A percentile compares a stretch with the other conserved stretches of the same genome.
These are phyloP conservation scores for Clarireedia hainanense DNA, from an alignment of 2,329 filamentous ascomycete genomes.

Conservation along the genomic window DNA sequence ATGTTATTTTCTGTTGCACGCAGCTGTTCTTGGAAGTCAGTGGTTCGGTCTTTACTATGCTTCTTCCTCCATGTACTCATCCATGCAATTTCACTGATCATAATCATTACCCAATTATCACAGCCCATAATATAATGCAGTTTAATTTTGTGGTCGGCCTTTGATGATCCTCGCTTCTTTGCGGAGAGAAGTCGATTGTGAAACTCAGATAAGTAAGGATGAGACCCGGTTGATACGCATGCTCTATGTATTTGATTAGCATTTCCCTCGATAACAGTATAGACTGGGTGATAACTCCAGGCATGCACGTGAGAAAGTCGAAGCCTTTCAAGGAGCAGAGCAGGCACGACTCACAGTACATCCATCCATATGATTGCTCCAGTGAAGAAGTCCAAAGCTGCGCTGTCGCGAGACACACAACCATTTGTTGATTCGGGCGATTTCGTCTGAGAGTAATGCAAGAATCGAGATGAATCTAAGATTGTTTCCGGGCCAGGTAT, in stretches of 20 bases:
- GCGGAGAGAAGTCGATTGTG: conserved; percentile 3
- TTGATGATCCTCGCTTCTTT: background rate
- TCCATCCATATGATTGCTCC: conserved; percentile 6
- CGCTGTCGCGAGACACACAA: background rate
- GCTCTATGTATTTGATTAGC: conserved; percentile 26
- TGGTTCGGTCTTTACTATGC: conserved; percentile 34
- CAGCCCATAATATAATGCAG: conserved; percentile 45
- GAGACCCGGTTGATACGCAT: conserved; percentile 33
- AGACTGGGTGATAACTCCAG: background rate
- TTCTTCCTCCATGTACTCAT: conserved; percentile 50
- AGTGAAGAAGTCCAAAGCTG: conserved; percentile 4
- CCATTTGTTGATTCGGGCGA: background rate
- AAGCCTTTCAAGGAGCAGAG: no score
- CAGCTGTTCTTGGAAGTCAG: background rate
- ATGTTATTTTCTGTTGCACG: background rate
- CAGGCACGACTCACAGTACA: background rate
- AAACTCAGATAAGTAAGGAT: conserved; percentile 34
- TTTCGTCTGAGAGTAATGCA: background rate
- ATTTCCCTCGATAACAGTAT: no score
- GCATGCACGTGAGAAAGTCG: no score
- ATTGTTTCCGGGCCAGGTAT: background rate
- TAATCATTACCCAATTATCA: conserved; percentile 47
- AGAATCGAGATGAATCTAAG: background rate
- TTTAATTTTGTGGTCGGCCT: conserved; percentile 26
- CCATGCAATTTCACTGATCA: conserved; percentile 43